These are phyloP conservation scores for Biscutella laevigata DNA, from an alignment of 441 rosid genomes.

Conservation along the genomic window DNA sequence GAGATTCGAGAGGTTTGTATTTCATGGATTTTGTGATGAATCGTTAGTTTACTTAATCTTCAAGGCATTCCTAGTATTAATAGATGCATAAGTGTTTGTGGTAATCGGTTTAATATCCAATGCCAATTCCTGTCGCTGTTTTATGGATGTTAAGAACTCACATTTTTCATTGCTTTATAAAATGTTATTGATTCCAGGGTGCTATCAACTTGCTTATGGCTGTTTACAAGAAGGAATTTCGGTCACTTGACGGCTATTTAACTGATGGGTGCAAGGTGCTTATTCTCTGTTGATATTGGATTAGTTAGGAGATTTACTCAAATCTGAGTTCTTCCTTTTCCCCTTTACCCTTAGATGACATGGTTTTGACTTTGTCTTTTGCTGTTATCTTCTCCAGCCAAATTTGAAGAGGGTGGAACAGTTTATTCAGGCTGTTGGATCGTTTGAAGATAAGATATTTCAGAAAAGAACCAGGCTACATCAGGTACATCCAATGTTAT, in stretches of 20 bases:
- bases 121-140: not conserved
- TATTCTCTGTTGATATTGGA: constrained; percentile 12
- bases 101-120: not conserved
- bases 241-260: constrained; percentile 68
- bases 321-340: not conserved
- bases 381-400: constrained; percentile 41
- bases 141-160: not conserved
- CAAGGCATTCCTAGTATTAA: not conserved
- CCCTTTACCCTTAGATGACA: constrained; percentile 6
- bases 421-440: constrained; percentile 89
- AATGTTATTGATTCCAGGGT: constrained; percentile 42
- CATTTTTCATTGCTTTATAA: not conserved
- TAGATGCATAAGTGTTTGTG: not conserved
- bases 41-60: not conserved
- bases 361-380: constrained; percentile 14
- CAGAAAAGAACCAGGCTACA: constrained; percentile 80
- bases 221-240: constrained; percentile 90
- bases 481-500: constrained; percentile 42
- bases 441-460: constrained; percentile 85
- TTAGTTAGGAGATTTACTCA: constrained; percentile 2
- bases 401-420: constrained; percentile 73
- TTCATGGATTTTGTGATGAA: not conserved
- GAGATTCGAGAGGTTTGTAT: constrained; percentile 94
- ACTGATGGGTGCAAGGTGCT: constrained; percentile 76
- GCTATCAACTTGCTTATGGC: constrained; percentile 91